These are phyloP conservation scores for Brasilioporus rufonigricans DNA, from an alignment of 768 basidiomycete species.

Conservation along the genomic window DNA sequence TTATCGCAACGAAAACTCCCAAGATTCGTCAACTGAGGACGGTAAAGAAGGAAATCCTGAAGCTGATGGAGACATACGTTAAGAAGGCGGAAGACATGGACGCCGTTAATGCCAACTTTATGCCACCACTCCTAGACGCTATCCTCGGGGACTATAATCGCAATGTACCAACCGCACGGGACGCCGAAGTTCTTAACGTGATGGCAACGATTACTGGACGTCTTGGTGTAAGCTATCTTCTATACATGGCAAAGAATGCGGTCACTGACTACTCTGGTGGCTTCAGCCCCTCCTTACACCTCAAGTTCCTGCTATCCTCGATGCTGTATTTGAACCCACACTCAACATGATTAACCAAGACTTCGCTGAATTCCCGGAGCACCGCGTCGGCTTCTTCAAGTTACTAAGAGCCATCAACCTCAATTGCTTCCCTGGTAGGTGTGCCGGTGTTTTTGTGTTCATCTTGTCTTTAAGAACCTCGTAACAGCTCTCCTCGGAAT, in stretches of 20 bases:
- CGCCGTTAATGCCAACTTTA: conserved; percentile 85
- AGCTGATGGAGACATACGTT: conserved; percentile 96
- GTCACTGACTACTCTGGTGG: conserved; percentile 8
- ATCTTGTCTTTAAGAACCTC: background rate
- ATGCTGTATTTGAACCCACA: conserved; percentile 96
- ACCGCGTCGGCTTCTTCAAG: conserved; percentile 96
- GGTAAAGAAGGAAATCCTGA: conserved; percentile 97
- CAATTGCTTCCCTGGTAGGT: conserved; percentile 91
- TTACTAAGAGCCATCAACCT: conserved; percentile 88
- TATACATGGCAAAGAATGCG: background rate
- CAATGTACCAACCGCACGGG: conserved; percentile 89
- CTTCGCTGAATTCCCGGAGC: conserved; percentile 98
- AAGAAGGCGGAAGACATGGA: conserved; percentile 97
- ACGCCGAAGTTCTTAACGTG: conserved; percentile 95
- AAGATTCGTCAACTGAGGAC: conserved; percentile 93
- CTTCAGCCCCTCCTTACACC: conserved; percentile 78
- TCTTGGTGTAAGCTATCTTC: conserved; percentile 66
- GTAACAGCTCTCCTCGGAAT: conserved; percentile 68
- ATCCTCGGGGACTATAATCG: conserved; percentile 97
- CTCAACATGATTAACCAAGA: conserved; percentile 99
- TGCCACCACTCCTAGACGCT: conserved; percentile 93
- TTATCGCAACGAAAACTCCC: conserved; percentile 93
- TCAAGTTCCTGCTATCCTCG: conserved; percentile 92
- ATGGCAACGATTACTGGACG: conserved; percentile 92
- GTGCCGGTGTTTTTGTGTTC: background rate